A percentile compares a stretch with the other conserved stretches of the same genome.
Conservation (phyloP, 2,329 filamentous ascomycete genomes). For the Colletotrichum lupini region DNA sequence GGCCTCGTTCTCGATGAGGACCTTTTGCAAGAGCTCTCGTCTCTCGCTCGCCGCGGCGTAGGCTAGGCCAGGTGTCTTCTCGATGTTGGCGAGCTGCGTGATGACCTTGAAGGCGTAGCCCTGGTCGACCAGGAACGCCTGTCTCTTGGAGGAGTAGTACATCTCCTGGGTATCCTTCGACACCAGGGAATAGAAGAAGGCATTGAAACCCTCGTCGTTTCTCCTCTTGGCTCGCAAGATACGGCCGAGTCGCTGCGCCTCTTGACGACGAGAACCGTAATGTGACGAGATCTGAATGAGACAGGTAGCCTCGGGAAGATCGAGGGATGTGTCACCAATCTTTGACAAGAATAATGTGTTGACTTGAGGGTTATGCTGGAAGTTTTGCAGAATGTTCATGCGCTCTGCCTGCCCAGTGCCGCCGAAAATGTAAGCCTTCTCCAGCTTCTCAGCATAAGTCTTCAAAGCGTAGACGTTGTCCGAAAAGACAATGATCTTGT, state of each 20-base stretch:
- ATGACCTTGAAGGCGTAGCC: constrained; percentile 99
- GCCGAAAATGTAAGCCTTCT: constrained; percentile 92
- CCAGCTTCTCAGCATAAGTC: constrained; percentile 84
- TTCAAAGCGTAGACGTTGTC: constrained; percentile 96
- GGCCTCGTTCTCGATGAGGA: constrained; percentile 87
- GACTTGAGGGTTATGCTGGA: constrained; percentile 89
- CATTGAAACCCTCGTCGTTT: constrained; percentile 98
- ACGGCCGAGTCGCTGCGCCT: constrained; percentile 91
- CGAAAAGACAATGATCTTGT: constrained; percentile 98
- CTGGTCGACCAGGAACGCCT: constrained; percentile 97
- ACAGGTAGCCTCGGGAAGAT: constrained; percentile 95
- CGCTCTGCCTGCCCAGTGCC: constrained; percentile 88
- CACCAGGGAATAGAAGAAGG: constrained; percentile 97
- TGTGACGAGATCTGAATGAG: constrained; percentile 98
- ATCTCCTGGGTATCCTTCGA: constrained; percentile 98
- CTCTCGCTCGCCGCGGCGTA: constrained; percentile 84
- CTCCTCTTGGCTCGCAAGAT: constrained; percentile 94
- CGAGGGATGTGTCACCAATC: constrained; percentile 97
- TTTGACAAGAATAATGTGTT: constrained; percentile 97
- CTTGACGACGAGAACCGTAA: constrained; percentile 95
- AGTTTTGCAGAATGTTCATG: constrained; percentile 88
- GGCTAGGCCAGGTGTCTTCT: constrained; percentile 81
- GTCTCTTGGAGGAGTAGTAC: constrained; percentile 96
- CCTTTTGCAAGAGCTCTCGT: constrained; percentile 87
- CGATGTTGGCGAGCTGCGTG: constrained; percentile 91